Conservation (phyloP, 805 yeast genomes). For the Cyberlindnera misumaiensis region DNA sequence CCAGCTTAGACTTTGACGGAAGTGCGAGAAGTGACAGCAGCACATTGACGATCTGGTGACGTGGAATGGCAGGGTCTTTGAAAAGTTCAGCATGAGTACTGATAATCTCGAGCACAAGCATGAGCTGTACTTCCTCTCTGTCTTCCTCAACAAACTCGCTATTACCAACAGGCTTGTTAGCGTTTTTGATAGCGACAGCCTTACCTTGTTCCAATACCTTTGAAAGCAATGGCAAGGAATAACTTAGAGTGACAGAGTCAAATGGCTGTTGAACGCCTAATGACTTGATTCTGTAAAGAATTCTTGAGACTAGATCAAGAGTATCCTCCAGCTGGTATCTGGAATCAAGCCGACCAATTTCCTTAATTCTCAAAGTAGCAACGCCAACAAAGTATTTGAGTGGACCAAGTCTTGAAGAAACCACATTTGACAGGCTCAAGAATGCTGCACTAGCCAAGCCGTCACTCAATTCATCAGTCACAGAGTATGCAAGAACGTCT, state of each 20-base stretch:
- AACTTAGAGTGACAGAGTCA: constrained; percentile 62
- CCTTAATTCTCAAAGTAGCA: constrained; percentile 56
- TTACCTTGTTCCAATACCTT: constrained; percentile 65
- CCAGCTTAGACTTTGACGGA: constrained; percentile 71
- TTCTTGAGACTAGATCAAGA: constrained; percentile 49
- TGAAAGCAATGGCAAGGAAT: constrained; percentile 67
- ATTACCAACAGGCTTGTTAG: constrained; percentile 45
- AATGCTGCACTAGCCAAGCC: constrained; percentile 41
- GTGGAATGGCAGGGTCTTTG: constrained; percentile 59
- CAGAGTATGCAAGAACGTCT: constrained; percentile 32
- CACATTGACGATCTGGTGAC: constrained; percentile 54
- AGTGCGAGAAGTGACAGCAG: constrained; percentile 61
- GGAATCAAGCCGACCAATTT: constrained; percentile 38
- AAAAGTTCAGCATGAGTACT: constrained; percentile 63
- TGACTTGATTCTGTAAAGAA: constrained; percentile 70
- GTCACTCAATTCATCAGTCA: constrained; percentile 34
- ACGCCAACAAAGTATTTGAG: constrained; percentile 55
- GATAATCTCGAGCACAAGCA: constrained; percentile 70
- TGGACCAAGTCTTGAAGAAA: constrained; percentile 45
- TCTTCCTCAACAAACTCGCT: constrained; percentile 76
- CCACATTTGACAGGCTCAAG: constrained; percentile 44
- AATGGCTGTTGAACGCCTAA: constrained; percentile 67
- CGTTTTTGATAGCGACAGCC: constrained; percentile 42
- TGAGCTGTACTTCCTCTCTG: constrained; percentile 80
- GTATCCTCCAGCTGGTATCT: constrained; percentile 45